phyloP scores from a whole-genome alignment of 2,329 filamentous ascomycete genomes.

The Penicillium sclerotigenum region DNA sequence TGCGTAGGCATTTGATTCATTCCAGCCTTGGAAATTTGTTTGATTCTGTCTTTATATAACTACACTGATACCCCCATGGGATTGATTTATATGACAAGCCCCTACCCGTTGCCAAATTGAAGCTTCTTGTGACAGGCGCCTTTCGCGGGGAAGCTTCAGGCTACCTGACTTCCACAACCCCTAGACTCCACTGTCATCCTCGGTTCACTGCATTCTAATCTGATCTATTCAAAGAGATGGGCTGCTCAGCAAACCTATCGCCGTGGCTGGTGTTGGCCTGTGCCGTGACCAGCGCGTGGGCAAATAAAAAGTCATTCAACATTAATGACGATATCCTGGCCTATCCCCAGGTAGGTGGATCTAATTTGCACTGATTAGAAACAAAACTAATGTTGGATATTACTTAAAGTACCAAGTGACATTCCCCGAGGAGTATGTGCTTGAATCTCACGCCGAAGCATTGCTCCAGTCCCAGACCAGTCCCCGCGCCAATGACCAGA shows the following conservation, averaged over 20 bases:
- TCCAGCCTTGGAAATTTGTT: not conserved
- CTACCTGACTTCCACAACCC: not conserved
- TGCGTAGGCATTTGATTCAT: not conserved
- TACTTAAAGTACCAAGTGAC: slow-evolving; percentile 68
- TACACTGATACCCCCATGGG: not conserved
- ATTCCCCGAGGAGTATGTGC: slow-evolving; percentile 69
- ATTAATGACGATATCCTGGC: slow-evolving; percentile 85
- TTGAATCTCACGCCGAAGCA: slow-evolving; percentile 65
- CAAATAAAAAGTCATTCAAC: slow-evolving; percentile 66
- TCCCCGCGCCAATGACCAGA: slow-evolving; percentile 16
- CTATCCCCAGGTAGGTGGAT: slow-evolving; percentile 69
- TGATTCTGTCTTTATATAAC: not conserved
- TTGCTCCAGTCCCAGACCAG: slow-evolving; percentile 42
- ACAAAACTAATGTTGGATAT: not conserved
- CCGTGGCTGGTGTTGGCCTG: slow-evolving; percentile 34
- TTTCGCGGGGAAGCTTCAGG: slow-evolving; percentile 1
- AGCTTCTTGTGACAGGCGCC: not conserved
- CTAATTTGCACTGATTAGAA: not conserved
- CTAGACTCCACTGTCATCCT: not conserved
- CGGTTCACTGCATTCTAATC: not conserved
- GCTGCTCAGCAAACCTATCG: slow-evolving; percentile 20
- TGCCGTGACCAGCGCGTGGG: slow-evolving; percentile 41
- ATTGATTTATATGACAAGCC: not conserved
- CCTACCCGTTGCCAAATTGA: not conserved
- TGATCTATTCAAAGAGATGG: slow-evolving; percentile 23